Percentiles rank a stretch among this genome's conserved stretches.
Conservation (phyloP, 1,139 yeast genomes). For the Pichia sp. region DNA sequence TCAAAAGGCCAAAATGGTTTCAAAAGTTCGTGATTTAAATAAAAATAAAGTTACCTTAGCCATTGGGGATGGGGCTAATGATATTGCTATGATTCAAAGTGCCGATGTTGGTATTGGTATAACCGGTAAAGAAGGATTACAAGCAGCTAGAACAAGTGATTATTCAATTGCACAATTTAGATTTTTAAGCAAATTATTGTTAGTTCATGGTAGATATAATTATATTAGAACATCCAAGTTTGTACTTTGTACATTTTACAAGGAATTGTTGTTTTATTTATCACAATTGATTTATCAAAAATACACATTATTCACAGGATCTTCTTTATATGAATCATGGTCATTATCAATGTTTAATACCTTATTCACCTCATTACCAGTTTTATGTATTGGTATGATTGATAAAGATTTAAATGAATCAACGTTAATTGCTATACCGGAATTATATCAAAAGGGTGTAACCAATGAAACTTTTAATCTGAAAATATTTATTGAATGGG, state of each 20-base stretch:
- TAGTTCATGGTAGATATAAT: slow-evolving; percentile 95
- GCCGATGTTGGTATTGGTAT: slow-evolving; percentile 98
- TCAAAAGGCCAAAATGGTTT: slow-evolving; percentile 88
- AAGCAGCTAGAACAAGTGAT: slow-evolving; percentile 93
- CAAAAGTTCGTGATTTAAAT: slow-evolving; percentile 61
- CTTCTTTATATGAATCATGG: slow-evolving; percentile 92
- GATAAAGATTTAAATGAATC: slow-evolving; percentile 87
- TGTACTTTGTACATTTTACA: slow-evolving; percentile 89
- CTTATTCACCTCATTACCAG: slow-evolving; percentile 87
- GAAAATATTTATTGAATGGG: slow-evolving; percentile 67
- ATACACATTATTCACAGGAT: slow-evolving; percentile 83
- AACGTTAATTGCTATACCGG: slow-evolving; percentile 87
- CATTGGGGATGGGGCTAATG: slow-evolving; percentile 99
- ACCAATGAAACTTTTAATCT: slow-evolving; percentile 70
- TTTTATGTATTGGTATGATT: slow-evolving; percentile 88
- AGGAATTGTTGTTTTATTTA: slow-evolving; percentile 81
- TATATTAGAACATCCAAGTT: slow-evolving; percentile 88
- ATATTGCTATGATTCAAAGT: slow-evolving; percentile 97
- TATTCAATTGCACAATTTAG: slow-evolving; percentile 94
- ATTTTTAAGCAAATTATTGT: slow-evolving; percentile 66
- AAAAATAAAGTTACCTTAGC: slow-evolving; percentile 77
- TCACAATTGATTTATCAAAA: slow-evolving; percentile 87
- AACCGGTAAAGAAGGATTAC: slow-evolving; percentile 94
- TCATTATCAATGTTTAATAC: slow-evolving; percentile 96
- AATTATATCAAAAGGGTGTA: slow-evolving; percentile 74